Percentiles rank a stretch among this genome's conserved stretches.
These are phyloP conservation scores for Lasiodiplodia citricola DNA, from an alignment of 2,329 filamentous ascomycete species.

Conservation along the genomic window DNA sequence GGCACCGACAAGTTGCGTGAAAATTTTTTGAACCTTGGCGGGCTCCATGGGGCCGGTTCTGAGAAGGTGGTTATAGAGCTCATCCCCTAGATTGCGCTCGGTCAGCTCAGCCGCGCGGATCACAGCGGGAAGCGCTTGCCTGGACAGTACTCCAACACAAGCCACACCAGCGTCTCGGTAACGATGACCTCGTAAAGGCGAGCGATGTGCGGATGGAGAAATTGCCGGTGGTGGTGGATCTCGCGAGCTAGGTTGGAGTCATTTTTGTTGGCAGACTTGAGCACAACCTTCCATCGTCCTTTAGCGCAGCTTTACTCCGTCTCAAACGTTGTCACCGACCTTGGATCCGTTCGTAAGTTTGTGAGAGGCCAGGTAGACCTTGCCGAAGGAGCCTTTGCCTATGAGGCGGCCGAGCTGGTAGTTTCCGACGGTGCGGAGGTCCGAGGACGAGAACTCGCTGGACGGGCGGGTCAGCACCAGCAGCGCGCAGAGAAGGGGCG, in stretches of 20 bases:
- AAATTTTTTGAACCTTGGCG: slow-evolving; percentile 91
- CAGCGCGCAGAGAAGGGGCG: slow-evolving; percentile 11
- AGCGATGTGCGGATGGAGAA: slow-evolving; percentile 96
- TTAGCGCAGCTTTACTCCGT: not conserved
- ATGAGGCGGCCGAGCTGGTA: slow-evolving; percentile 91
- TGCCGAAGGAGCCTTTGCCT: slow-evolving; percentile 97
- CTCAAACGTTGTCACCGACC: slow-evolving; percentile 57
- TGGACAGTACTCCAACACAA: slow-evolving; percentile 94
- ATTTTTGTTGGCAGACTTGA: slow-evolving; percentile 96
- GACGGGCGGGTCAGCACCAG: slow-evolving; percentile 22
- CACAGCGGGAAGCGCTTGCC: slow-evolving; percentile 58
- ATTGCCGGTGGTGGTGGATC: slow-evolving; percentile 98
- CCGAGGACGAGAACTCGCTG: slow-evolving; percentile 92
- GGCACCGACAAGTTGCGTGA: slow-evolving; percentile 92
- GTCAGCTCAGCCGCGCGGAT: slow-evolving; percentile 7
- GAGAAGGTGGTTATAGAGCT: slow-evolving; percentile 95
- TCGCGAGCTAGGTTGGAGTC: slow-evolving; percentile 95
- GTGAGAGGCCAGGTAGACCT: slow-evolving; percentile 94
- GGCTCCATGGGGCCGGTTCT: slow-evolving; percentile 82
- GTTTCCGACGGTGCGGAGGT: slow-evolving; percentile 91
- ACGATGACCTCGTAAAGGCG: slow-evolving; percentile 97
- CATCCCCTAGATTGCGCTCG: slow-evolving; percentile 69
- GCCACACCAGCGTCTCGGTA: slow-evolving; percentile 92
- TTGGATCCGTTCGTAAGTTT: slow-evolving; percentile 99
- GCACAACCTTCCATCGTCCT: slow-evolving; percentile 72